Evolutionary conservation across 768 basidiomycete genomes (phyloP).

Genomic region (Grammothele lineata): DNA sequence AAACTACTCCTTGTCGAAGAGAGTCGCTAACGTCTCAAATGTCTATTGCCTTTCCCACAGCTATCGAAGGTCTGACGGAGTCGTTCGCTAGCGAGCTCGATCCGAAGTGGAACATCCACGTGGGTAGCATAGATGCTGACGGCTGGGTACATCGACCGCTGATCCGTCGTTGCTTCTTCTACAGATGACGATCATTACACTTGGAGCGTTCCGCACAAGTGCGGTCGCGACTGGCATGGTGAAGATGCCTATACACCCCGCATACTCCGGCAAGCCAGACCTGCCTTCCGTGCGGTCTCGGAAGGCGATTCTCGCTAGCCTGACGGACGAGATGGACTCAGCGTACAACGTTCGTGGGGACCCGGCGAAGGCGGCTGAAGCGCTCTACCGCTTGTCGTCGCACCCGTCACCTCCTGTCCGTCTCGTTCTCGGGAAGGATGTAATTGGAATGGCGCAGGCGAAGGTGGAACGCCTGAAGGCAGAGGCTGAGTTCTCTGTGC

Average conservation of each 20-base stretch:
- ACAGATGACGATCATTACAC: conserved; percentile 15
- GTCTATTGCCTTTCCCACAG: conserved; percentile 7
- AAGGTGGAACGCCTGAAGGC: too few species aligned
- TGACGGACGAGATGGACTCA: neutral
- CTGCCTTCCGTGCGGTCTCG: conserved; percentile 1
- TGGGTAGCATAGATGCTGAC: neutral
- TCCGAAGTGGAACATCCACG: conserved; percentile 32
- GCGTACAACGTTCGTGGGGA: conserved; percentile 8
- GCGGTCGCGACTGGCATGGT: neutral
- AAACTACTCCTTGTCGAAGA: too few species aligned
- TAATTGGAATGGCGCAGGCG: too few species aligned
- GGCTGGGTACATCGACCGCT: neutral
- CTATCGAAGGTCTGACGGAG: conserved; percentile 27
- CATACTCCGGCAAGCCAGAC: conserved; percentile 9
- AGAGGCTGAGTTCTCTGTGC: too few species aligned
- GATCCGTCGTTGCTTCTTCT: neutral
- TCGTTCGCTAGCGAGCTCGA: conserved; percentile 28
- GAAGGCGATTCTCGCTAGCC: neutral
- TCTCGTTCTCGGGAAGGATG: too few species aligned
- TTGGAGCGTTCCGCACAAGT: conserved; percentile 11
- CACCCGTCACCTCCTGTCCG: too few species aligned
- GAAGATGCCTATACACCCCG: conserved; percentile 4
- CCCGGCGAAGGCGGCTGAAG: conserved; percentile 11
- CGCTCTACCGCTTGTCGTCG: conserved; percentile 11
- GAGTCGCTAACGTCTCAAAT: too few species aligned